Percentiles rank a stretch among this genome's conserved stretches.
Conservation (phyloP, 192 early-diverging fungal genomes). For the Rhizophlyctis rosea region DNA sequence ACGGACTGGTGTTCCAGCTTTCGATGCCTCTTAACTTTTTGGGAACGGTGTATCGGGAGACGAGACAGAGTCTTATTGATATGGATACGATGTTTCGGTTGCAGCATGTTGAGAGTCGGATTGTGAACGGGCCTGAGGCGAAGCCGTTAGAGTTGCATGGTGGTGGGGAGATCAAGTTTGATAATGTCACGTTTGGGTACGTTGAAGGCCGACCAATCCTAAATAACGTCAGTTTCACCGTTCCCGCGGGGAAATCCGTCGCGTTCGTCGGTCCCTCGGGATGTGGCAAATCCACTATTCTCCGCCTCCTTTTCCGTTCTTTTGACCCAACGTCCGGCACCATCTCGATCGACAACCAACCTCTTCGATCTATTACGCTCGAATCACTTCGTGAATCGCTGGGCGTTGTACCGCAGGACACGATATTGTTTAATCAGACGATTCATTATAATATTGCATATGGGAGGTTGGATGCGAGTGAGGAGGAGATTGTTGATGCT, state of each 20-base stretch:
- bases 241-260: slow-evolving; percentile 79
- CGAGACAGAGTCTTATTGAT: slow-evolving; percentile 90
- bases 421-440: slow-evolving; percentile 89
- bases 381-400: slow-evolving; percentile 74
- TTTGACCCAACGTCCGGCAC: slow-evolving; percentile 81
- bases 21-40: slow-evolving; percentile 97
- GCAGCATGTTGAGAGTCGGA: slow-evolving; percentile 52
- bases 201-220: slow-evolving; percentile 57
- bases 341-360: slow-evolving; percentile 84
- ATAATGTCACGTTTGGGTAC: slow-evolving; percentile 91
- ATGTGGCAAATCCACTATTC: slow-evolving; percentile 71
- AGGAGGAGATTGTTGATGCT: slow-evolving; percentile 67
- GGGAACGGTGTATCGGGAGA: slow-evolving; percentile 95
- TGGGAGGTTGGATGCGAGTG: slow-evolving; percentile 56
- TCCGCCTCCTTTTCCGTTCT: slow-evolving; percentile 89
- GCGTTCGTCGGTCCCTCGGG: slow-evolving; percentile 95
- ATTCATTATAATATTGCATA: slow-evolving; percentile 93
- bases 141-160: slow-evolving; percentile 29
- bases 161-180: slow-evolving; percentile 74
- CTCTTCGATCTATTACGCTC: slow-evolving; percentile 73
- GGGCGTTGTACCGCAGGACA: slow-evolving; percentile 92
- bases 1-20: slow-evolving; percentile 97
- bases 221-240: slow-evolving; percentile 69
- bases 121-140: slow-evolving; percentile 35
- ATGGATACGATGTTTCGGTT: slow-evolving; percentile 97